Conservation (phyloP, 2,329 filamentous ascomycete species). For the Fusarium chuoi region DNA sequence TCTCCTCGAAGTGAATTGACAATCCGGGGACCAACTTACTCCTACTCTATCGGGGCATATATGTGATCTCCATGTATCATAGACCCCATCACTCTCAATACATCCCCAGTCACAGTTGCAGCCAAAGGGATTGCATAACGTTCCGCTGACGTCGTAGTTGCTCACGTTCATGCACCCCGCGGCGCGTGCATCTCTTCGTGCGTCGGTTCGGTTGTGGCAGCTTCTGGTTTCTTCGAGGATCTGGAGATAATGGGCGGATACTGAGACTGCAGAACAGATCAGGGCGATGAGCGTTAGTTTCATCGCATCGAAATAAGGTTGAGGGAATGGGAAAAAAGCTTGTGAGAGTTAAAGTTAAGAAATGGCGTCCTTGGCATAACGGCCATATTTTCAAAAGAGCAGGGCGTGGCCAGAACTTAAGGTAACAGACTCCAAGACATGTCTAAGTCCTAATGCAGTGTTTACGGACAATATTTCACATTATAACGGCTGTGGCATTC, state of each 20-base stretch:
- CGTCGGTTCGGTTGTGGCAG: background rate
- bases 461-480: background rate
- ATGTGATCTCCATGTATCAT: background rate
- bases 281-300: accelerated
- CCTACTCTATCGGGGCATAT: background rate
- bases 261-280: accelerated
- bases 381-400: background rate
- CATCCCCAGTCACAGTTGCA: constrained; percentile 5
- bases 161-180: background rate
- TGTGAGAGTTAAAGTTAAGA: background rate
- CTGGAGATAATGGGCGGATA: background rate
- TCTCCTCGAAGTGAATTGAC: accelerated
- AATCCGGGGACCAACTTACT: background rate
- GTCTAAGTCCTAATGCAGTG: accelerated
- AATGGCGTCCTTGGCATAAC: background rate
- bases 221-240: background rate
- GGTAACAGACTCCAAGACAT: background rate
- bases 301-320: background rate
- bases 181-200: background rate
- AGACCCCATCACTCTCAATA: background rate
- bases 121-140: background rate
- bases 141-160: background rate
- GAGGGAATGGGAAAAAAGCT: background rate
- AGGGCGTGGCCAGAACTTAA: background rate
- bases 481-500: background rate